Conservation (phyloP, 768 basidiomycete species). For the Mycena latifolia region DNA sequence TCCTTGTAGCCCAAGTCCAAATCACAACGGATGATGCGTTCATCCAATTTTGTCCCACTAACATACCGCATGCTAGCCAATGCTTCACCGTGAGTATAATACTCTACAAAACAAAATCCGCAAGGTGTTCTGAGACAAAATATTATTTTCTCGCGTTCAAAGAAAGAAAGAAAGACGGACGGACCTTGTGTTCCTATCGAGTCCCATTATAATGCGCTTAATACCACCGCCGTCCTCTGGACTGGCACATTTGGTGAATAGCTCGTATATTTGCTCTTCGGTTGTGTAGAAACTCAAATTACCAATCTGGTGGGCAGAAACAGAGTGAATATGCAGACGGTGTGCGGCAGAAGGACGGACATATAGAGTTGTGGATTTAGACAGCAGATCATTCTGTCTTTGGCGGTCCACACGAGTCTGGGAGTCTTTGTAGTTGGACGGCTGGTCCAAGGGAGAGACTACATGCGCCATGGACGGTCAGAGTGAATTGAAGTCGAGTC, state of each 20-base stretch:
- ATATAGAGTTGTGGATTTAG: constrained; percentile 91
- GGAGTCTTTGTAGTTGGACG: constrained; percentile 97
- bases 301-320: constrained; percentile 70
- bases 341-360: constrained; percentile 63
- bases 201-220: constrained; percentile 95
- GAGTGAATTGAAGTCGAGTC: background rate
- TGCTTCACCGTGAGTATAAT: constrained; percentile 95
- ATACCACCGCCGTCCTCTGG: constrained; percentile 91
- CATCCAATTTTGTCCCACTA: constrained; percentile 98
- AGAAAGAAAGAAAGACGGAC: constrained; percentile 22
- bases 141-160: constrained; percentile 13
- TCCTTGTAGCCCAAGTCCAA: constrained; percentile 97
- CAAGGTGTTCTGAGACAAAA: constrained; percentile 78
- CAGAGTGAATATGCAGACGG: constrained; percentile 16
- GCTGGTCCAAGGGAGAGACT: constrained; percentile 87
- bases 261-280: constrained; percentile 95
- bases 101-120: constrained; percentile 97
- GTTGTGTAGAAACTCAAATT: constrained; percentile 96
- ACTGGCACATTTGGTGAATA: constrained; percentile 91
- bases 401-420: constrained; percentile 84
- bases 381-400: constrained; percentile 83
- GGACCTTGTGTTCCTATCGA: constrained; percentile 90
- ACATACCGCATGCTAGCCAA: constrained; percentile 93
- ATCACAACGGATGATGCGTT: constrained; percentile 98
- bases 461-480: constrained; percentile 85